Base-by-base conservation (phyloP, 257 asterid species). In the Cruciata laevipes region DNA sequence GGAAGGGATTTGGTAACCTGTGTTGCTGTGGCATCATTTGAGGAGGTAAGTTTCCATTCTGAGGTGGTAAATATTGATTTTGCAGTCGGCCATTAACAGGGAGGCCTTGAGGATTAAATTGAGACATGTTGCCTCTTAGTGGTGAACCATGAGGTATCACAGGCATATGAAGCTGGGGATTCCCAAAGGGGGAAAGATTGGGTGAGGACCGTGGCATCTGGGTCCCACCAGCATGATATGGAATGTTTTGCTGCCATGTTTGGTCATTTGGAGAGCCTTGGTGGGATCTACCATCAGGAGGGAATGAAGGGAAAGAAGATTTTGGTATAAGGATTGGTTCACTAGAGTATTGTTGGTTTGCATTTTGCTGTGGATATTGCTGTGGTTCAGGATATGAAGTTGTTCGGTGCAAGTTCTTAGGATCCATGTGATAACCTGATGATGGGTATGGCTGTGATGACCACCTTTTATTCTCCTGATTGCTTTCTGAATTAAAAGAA, bases 341-440 rank as follows among this genome's bases (percentile, higher is more conserved):
- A 32, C 92, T 83, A 49, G 89, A 81, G 79, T 80, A 80, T 63
- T 80, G 91, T 71, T 89, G 86, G 24, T 72, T 91, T 49, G 65
- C 51, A 67, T 61, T 80, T 63, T 76, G 97, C 37, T 74, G 80
- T 55, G 81, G 84, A 70, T 75, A 77, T 59, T 79, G 94, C 69
- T 84, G 96, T 55, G 83, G 89, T 55, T 87, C 90, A 30, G 99
- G 99, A 75, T 90, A 87, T 16, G 99, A 90, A 42, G 95, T 82
- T 70, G 97, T 84, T 76, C 99, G 83, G 75, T 83, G 83, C 84
- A 94, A 71, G 9, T 80, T 74, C 56, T 78, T 82, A 23, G 88
- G 23, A 59, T 85, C 95, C 74, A 77, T 65, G 56, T 71, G 52
- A 69, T 71, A 78, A 70, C 80, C 71, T 53, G 85, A 65, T n/a